Conservation (phyloP, 345 rosid genomes). For the Rhizophora mangle region DNA sequence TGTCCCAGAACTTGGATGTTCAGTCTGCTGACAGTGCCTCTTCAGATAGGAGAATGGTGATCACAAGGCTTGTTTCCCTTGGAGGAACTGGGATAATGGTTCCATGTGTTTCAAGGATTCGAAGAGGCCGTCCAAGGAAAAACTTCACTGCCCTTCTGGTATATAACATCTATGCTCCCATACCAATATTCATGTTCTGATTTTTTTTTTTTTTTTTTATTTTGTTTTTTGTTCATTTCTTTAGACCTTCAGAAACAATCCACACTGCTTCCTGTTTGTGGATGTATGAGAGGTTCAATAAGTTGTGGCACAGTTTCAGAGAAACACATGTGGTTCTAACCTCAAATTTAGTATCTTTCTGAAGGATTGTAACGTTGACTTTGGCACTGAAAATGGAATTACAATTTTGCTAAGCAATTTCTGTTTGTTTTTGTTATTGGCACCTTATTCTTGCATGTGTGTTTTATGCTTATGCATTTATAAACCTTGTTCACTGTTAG, state of each 20-base stretch:
- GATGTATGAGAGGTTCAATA: not conserved
- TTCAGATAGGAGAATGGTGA: conserved; percentile 50
- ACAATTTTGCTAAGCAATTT: not conserved
- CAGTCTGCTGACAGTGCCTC: conserved; percentile 42
- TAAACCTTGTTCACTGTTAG: not conserved
- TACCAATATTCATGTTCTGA: not conserved
- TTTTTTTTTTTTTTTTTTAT: not conserved
- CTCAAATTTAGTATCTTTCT: not conserved
- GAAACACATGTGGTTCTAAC: no score
- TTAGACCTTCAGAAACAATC: not conserved
- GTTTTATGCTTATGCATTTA: not conserved
- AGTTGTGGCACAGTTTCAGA: no score
- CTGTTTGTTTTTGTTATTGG: not conserved
- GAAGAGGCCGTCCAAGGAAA: conserved; percentile 96
- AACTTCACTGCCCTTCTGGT: conserved; percentile 85
- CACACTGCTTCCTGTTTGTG: not conserved
- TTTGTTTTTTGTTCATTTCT: not conserved
- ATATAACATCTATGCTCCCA: conserved; percentile 24
- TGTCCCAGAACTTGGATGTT: conserved; percentile 38
- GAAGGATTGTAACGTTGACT: not conserved
- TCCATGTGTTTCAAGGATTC: conserved; percentile 77
- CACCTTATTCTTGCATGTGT: not conserved
- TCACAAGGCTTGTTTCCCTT: conserved; percentile 71
- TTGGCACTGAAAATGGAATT: not conserved
- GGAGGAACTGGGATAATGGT: conserved; percentile 72